Evolutionary conservation across 306 rosid genomes (phyloP).

Genomic region (Glycine soja): DNA sequence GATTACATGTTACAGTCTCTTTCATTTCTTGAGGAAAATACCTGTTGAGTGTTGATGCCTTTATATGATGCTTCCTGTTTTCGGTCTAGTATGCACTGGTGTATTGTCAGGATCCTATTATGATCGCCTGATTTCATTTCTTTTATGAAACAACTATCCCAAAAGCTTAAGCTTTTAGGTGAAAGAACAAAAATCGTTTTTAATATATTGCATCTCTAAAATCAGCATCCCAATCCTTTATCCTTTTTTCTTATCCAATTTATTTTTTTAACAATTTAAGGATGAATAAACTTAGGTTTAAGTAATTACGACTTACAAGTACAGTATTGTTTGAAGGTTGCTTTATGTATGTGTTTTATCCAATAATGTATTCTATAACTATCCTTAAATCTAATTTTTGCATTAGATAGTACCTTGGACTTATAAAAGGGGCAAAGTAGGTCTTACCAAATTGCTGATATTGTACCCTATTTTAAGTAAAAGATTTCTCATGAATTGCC

Average conservation of each 20-base stretch:
- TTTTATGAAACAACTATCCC: too few relatives aligned
- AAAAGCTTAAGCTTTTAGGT: too few relatives aligned
- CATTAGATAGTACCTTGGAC: background rate
- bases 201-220: conserved; percentile 9
- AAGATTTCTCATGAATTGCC: background rate
- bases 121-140: background rate
- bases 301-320: background rate
- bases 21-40: conserved; percentile 26
- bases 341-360: conserved; percentile 18
- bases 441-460: conserved; percentile 7
- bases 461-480: conserved; percentile 1
- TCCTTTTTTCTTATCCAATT: background rate
- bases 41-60: too few relatives aligned
- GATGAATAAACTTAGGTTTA: background rate
- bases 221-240: background rate
- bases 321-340: background rate
- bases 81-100: conserved; percentile 10
- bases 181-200: background rate
- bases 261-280: background rate
- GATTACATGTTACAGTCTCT: conserved; percentile 4
- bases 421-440: too few relatives aligned
- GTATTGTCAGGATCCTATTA: conserved; percentile 10
- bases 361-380: conserved; percentile 8
- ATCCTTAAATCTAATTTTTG: conserved; percentile 7
- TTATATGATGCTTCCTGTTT: conserved; percentile 9